phyloP scores from a whole-genome alignment of 2,329 filamentous ascomycete genomes.

The Trichoderma sp. region DNA sequence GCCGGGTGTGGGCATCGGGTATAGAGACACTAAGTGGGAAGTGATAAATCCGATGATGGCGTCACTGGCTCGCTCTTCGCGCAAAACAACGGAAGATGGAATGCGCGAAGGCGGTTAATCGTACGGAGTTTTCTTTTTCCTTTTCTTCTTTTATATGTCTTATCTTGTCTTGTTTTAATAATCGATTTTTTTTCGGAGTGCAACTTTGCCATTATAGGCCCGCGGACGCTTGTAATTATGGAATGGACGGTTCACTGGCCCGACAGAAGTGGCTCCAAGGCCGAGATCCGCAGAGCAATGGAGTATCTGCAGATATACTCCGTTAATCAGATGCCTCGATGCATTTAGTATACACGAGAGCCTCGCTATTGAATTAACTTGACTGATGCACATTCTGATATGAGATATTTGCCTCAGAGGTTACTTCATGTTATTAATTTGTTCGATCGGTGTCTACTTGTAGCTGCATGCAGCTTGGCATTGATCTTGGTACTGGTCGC shows the following conservation, averaged over 20 bases:
- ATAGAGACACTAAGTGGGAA: neutral
- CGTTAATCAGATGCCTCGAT: too few relatives aligned
- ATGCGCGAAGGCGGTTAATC: neutral
- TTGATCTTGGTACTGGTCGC: neutral
- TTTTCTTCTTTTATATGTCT: neutral
- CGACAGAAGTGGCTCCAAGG: neutral
- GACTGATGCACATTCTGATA: neutral
- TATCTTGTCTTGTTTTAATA: neutral
- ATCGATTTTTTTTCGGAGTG: neutral
- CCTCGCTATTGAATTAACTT: neutral
- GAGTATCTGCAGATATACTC: neutral
- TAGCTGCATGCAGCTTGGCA: neutral
- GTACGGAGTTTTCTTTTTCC: neutral
- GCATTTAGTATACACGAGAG: neutral
- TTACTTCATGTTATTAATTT: neutral
- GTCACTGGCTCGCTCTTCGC: neutral
- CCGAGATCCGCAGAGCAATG: neutral
- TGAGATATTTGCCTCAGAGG: neutral
- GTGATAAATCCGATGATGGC: constrained; percentile 1
- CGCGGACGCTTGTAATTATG: neutral
- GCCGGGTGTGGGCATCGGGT: neutral
- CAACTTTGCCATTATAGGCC: neutral
- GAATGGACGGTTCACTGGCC: neutral
- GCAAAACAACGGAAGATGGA: neutral
- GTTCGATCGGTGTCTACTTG: neutral